Percentiles rank a stretch among this genome's conserved stretches.
Evolutionary conservation across 257 asterid species (phyloP).

Genomic region (Solanum sejunctum): DNA sequence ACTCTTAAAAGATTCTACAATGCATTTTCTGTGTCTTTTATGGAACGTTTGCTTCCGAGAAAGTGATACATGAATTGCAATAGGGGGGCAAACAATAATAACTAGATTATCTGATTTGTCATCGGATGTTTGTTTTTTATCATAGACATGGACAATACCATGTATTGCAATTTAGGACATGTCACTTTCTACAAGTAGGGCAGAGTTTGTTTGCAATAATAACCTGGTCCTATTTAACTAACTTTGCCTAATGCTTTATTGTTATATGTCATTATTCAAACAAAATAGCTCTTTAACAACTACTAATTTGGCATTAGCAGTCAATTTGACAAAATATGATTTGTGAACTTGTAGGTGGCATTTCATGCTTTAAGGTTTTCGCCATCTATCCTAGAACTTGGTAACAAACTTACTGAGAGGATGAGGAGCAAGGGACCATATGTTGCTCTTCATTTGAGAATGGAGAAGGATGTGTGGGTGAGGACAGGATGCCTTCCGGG

Average conservation of each 20-base stretch:
- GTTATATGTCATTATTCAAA: background rate
- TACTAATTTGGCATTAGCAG: background rate
- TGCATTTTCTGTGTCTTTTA: background rate
- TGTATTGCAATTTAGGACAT: background rate
- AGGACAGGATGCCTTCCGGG: constrained; percentile 95
- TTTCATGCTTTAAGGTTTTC: constrained; percentile 74
- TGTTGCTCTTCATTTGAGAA: constrained; percentile 82
- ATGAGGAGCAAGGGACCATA: constrained; percentile 86
- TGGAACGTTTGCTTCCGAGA: background rate
- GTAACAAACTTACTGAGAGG: constrained; percentile 58
- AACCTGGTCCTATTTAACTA: background rate
- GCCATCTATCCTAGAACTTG: constrained; percentile 50
- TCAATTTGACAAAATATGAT: background rate
- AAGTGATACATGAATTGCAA: background rate
- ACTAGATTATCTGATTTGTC: background rate
- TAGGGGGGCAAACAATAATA: background rate
- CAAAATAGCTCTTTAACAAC: background rate
- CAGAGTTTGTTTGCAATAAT: background rate
- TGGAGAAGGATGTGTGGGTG: constrained; percentile 97
- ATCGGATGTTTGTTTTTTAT: background rate
- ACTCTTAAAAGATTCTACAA: background rate
- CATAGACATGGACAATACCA: background rate
- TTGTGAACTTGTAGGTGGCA: constrained; percentile 51
- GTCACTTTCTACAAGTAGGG: background rate
- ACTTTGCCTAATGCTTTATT: background rate